phyloP scores from a whole-genome alignment of 805 yeast genomes.

The Ogataea pilisensis region DNA sequence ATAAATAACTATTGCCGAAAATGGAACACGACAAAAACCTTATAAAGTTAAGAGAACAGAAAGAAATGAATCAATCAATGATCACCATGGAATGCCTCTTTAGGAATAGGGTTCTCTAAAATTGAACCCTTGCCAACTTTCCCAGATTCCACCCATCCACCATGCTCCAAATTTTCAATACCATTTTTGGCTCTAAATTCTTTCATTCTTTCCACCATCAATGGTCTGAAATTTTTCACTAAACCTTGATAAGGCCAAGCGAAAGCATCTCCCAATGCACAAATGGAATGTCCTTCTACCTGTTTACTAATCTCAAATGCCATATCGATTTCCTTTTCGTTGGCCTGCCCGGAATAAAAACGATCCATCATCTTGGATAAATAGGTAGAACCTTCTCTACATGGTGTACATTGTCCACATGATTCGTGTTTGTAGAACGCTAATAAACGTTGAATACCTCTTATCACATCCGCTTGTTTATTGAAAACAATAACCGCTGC shows the following conservation, averaged over 20 bases:
- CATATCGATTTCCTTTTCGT: slow-evolving; percentile 77
- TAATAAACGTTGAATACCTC: slow-evolving; percentile 81
- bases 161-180: slow-evolving; percentile 39
- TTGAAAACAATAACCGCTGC: slow-evolving; percentile 93
- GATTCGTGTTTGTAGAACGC: slow-evolving; percentile 89
- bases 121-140: slow-evolving; percentile 60
- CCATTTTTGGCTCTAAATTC: slow-evolving; percentile 50
- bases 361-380: slow-evolving; percentile 80
- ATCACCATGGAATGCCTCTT: slow-evolving; percentile 32
- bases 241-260: slow-evolving; percentile 94
- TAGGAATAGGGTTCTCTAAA: slow-evolving; percentile 54
- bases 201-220: slow-evolving; percentile 70
- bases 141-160: slow-evolving; percentile 75
- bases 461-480: slow-evolving; percentile 77
- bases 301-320: slow-evolving; percentile 80
- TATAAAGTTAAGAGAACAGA: neutral
- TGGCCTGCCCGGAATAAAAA: slow-evolving; percentile 74
- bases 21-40: neutral
- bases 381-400: slow-evolving; percentile 93
- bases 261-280: slow-evolving; percentile 91
- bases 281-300: slow-evolving; percentile 87
- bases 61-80: slow-evolving; percentile 10
- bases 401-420: slow-evolving; percentile 93
- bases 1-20: no score
- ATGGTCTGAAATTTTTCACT: slow-evolving; percentile 79